Evolutionary conservation across 2,329 filamentous ascomycete genomes (phyloP), one percentile per base, ranked within the genome.

Genomic region (Pseudogymnoascus sp.): DNA sequence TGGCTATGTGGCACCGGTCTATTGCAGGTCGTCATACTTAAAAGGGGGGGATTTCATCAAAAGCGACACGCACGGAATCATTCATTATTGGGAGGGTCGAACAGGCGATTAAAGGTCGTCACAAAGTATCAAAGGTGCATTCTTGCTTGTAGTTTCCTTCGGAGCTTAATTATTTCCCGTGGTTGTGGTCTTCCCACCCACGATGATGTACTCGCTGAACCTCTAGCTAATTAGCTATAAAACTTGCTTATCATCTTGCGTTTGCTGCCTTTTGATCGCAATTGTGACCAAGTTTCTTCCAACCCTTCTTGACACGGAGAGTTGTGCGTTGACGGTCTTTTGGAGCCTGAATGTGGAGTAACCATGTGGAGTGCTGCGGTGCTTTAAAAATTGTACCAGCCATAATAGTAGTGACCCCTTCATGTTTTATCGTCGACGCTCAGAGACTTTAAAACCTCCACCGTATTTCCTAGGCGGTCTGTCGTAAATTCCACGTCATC

Each of bases 401-500:
- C 29, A 33, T 17, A 33, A 17, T 33, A 33, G 33, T 13, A 33
- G n/a, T 33, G 17, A 21, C 12, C 4, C 27, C 15, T 29, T 71
- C 70, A 72, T 63, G 71, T 72, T 59, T 70, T 67, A 33, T 72
- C 70, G 29, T 65, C 63, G 29, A 72, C 65, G 21, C 68, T 65
- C 58, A 38, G 33, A 41, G 33, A 29, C 58, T 59, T 59, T 12
- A 38, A 60, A 15, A 41, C 59, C 63, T 64, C 63, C 5, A 69
- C 68, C 7, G 69, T 68, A 10, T 67, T 64, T 0, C 69, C 68
- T 3, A 72, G 71, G 2, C 72, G 68, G 4, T 69, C 69, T 0
- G 68, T 69, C 0, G 71, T 69, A 0, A 66, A 66, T 0, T 72
- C 71, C 0, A 71, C 73, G 0, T 75, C 70, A 3, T 71, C 68